Conservation (phyloP, 2,329 filamentous ascomycete species). For the Botryotinia globosa region DNA sequence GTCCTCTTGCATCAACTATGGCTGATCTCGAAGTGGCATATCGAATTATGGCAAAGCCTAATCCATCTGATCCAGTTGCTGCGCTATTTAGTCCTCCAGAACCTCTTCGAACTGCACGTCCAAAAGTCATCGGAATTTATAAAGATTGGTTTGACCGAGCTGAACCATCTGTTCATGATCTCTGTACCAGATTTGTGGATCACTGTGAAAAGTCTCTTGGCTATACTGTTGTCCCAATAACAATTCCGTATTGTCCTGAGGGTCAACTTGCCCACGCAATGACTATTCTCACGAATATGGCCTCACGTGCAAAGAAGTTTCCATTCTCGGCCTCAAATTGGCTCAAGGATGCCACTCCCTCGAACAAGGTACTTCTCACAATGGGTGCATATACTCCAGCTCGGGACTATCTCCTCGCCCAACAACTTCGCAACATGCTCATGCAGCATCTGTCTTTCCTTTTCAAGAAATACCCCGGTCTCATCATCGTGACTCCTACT, state of each 20-base stretch:
- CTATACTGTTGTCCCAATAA: constrained; percentile 57
- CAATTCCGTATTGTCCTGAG: constrained; percentile 64
- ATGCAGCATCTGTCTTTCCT: constrained; percentile 76
- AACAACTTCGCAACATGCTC: constrained; percentile 69
- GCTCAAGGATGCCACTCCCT: constrained; percentile 56
- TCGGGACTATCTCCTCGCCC: constrained; percentile 68
- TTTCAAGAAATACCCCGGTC: constrained; percentile 66
- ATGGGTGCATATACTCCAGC: constrained; percentile 63
- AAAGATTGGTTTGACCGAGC: constrained; percentile 67
- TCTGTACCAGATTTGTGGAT: constrained; percentile 61
- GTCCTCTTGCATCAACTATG: constrained; percentile 73
- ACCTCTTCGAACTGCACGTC: constrained; percentile 40
- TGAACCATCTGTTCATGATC: constrained; percentile 58
- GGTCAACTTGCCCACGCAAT: constrained; percentile 74
- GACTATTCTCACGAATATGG: constrained; percentile 72
- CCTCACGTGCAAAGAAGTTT: constrained; percentile 40
- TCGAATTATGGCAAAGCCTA: constrained; percentile 69
- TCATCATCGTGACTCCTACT: constrained; percentile 78
- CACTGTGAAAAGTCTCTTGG: constrained; percentile 51
- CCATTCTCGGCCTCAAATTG: constrained; percentile 39
- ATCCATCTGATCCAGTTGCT: constrained; percentile 60
- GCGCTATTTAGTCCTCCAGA: constrained; percentile 56
- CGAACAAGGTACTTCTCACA: constrained; percentile 68
- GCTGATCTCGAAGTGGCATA: constrained; percentile 81
- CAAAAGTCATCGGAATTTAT: constrained; percentile 68